Base-by-base conservation (phyloP, 2,329 filamentous ascomycete genomes). In the Colletotrichum nymphaeae region DNA sequence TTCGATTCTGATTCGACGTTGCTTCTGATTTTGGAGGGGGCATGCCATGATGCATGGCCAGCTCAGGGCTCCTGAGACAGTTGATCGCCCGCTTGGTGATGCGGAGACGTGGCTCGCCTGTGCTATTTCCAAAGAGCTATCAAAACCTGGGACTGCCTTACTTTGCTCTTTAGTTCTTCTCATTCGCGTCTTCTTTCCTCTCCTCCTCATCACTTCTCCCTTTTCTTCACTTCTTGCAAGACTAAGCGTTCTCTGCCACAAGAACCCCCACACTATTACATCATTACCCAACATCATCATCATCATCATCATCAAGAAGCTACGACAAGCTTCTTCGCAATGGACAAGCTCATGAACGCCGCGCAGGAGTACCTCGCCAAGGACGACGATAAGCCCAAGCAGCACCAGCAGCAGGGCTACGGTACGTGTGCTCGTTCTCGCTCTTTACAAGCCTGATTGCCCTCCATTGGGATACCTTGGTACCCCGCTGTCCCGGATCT, bases 321-420 rank as follows among this genome's bases (percentile, higher is more conserved):
- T 7, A n/a, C 19, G 42, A 24, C 35, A 37, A 7, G 46, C 24
- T 16, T 37, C 9, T 22, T 32, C 52, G 73, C 24, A 63, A 85
- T 85, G 84, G 82, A 85, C 55, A 82, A 81, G 68, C 71, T 85
- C 72, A 72, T 85, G 75, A 82, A 75, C 76, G 49, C 30, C 58
- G 69, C 82, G 67, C 83, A 83, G 77, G 80, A 83, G 52, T 83
- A 80, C 28, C 80, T 84, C 8, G 56, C 52, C 69, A 73, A 80
- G 62, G 77, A 79, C 53, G 76, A 81, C 74, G 72, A 78, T 63
- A 78, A 80, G 71, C 67, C 77, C 46, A 78, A 79, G 67, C 76
- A 67, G 58, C 77, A 79, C 4, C 56, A 56, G 56, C 69, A 72
- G 26, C 69, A 74, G 59, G 53, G 67, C 63, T 49, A 64, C 28